phyloP scores from a whole-genome alignment of 352 stramenopile genomes.

The Phytophthora melonis region DNA sequence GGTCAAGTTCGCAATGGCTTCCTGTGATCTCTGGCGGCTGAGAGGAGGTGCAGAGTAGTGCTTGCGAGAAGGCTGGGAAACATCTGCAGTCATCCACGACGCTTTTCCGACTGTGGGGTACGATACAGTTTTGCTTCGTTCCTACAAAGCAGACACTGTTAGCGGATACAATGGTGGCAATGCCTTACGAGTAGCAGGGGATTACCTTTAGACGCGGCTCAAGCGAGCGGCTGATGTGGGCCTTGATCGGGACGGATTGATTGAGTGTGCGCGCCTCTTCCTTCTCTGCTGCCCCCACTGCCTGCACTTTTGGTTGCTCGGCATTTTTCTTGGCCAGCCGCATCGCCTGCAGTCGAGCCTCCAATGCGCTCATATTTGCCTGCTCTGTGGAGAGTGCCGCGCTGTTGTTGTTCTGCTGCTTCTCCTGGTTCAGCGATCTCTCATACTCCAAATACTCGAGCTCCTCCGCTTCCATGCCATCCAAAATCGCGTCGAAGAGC shows the following conservation, averaged over 20 bases:
- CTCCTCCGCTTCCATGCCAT: constrained; percentile 82
- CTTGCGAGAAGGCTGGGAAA: constrained; percentile 16
- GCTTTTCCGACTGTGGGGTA: constrained; percentile 72
- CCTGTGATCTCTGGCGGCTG: constrained; percentile 62
- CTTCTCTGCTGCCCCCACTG: constrained; percentile 19
- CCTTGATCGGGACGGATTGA: constrained; percentile 6
- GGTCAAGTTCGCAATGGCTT: constrained; percentile 66
- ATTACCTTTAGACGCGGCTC: constrained; percentile 39
- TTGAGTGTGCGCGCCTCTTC: constrained; percentile 10
- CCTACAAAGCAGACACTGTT: constrained; percentile 18
- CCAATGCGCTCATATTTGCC: constrained; percentile 46
- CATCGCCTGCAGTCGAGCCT: constrained; percentile 61
- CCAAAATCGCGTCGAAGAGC: constrained; percentile 81
- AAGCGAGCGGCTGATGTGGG: constrained; percentile 15
- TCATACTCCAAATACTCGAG: constrained; percentile 69
- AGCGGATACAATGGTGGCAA: not conserved
- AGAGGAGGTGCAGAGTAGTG: constrained; percentile 40
- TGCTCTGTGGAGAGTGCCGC: constrained; percentile 16
- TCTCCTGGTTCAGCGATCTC: constrained; percentile 41
- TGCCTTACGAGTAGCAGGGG: not conserved
- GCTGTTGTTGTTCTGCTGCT: constrained; percentile 25
- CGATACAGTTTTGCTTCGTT: constrained; percentile 42
- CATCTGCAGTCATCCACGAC: constrained; percentile 63
- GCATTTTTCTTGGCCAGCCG: constrained; percentile 47
- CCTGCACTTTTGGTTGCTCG: constrained; percentile 27